Percentiles rank a stretch among this genome's conserved stretches.
Evolutionary conservation across 2,329 filamentous ascomycete species (phyloP).

Genomic region (Aspergillus novofumigatus): DNA sequence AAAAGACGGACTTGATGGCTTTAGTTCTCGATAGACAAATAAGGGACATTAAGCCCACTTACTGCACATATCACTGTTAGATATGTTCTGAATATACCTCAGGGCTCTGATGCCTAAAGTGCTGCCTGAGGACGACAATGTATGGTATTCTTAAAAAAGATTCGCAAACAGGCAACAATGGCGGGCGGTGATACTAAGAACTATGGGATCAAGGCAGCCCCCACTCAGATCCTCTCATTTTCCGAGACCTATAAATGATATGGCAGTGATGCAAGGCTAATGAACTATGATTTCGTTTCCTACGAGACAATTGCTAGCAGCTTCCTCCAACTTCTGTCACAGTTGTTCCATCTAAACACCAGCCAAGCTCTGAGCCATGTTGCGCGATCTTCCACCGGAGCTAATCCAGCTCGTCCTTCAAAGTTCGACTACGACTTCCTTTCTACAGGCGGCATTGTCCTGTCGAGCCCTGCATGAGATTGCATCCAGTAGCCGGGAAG

Average conservation of each 20-base stretch:
- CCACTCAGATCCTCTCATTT: neutral
- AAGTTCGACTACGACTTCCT: slow-evolving; percentile 30
- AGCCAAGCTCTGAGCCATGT: slow-evolving; percentile 15
- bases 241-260: neutral
- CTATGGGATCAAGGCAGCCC: neutral
- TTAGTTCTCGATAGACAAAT: neutral
- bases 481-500: slow-evolving; percentile 31
- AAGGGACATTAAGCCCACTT: neutral
- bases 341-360: slow-evolving; percentile 4
- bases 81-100: too few relatives aligned
- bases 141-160: neutral
- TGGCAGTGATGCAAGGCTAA: neutral
- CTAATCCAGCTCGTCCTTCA: slow-evolving; percentile 37
- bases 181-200: neutral
- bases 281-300: neutral
- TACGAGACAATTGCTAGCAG: neutral
- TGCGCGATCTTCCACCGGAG: slow-evolving; percentile 37
- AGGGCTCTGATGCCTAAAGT: neutral
- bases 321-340: neutral
- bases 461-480: slow-evolving; percentile 34
- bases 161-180: neutral
- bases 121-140: neutral
- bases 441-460: slow-evolving; percentile 34
- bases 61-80: neutral
- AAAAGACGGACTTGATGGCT: neutral